Percentiles rank a stretch among this genome's conserved stretches.
Conservation (phyloP, 179 eudicot genomes). For the Silene vulgaris region DNA sequence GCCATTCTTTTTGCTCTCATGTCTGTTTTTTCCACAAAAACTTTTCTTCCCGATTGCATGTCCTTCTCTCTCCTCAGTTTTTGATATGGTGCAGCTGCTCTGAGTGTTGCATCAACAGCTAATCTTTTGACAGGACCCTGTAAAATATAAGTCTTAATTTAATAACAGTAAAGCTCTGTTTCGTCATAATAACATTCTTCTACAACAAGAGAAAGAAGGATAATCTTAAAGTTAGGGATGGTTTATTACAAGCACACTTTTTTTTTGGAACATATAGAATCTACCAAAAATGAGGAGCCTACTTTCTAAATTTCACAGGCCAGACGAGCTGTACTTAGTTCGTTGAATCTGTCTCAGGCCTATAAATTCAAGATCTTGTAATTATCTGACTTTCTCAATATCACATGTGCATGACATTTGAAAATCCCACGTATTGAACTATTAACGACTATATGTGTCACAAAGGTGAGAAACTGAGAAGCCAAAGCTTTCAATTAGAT, state of each 20-base stretch:
- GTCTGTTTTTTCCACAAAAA: slow-evolving; percentile 88
- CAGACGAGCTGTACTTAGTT: background rate
- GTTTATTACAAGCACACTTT: background rate
- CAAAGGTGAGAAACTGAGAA: slow-evolving; percentile 13
- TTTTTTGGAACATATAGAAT: background rate
- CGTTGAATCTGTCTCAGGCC: background rate
- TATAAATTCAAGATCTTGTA: background rate
- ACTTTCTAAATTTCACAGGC: background rate
- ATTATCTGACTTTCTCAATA: background rate
- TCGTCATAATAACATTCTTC: background rate
- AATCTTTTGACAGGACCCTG: slow-evolving; percentile 97
- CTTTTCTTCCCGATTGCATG: slow-evolving; percentile 57
- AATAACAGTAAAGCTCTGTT: slow-evolving; percentile 8
- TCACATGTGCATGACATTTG: background rate
- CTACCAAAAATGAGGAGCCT: slow-evolving; percentile 12
- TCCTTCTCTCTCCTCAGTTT: slow-evolving; percentile 83
- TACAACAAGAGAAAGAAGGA: slow-evolving; percentile 3
- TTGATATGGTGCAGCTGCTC: slow-evolving; percentile 99
- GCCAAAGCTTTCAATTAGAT: background rate
- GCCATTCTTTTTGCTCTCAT: slow-evolving; percentile 99
- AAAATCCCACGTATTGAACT: background rate
- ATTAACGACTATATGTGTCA: background rate
- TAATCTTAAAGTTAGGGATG: background rate
- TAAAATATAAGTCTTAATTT: slow-evolving; percentile 16
- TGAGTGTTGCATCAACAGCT: slow-evolving; percentile 98